Base-by-base conservation (phyloP, 2,329 filamentous ascomycete species). In the Rugonectria rugulosa region DNA sequence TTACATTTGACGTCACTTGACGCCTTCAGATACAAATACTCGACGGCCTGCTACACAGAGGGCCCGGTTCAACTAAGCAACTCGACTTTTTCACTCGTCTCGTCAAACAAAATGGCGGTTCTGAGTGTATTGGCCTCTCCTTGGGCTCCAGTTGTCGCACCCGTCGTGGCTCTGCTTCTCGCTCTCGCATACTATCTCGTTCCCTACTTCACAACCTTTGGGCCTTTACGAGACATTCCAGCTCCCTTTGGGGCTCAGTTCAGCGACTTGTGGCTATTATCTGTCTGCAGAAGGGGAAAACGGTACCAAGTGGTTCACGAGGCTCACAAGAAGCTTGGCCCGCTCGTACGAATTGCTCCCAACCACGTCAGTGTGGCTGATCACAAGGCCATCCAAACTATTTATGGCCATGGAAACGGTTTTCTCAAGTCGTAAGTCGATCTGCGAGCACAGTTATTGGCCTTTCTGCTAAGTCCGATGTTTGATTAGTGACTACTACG, bases 301-400 rank as follows among this genome's bases (percentile, higher is more conserved):
- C 80, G 89, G 2, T 91, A 84, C 63, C 63, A 77, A 23, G 76
- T 80, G 6, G 87, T 96, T 14, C 81, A 96, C 64, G 73, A 86
- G 21, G 81, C 85, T 4, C 92, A 97, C 73, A 84, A 89, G 77
- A 89, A 87, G 67, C 76, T 89, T 44, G 92, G 92, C 14, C 87
- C 86, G 24, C 73, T 97, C 3, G 88, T 97, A 20, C 84, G 92
- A 36, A 89, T 97, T 63, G 89, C 92, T 66, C 93, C 93, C 2
- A 86, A 92, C 68, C 92, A 97, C 68, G 81, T 96, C 68, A 92
- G 89, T 53, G 78, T 97, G 50, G 90, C 89, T 44, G 91, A 96
- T 69, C 88, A 90, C 19, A 82, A 81, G 31, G 91, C 91, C 2
- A 93, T 97, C 54, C 81, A 82, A 12, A 73, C 81, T 45, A 85